Evolutionary conservation across 192 early-diverging fungal species (phyloP).

Genomic region (Linderina pennispora): DNA sequence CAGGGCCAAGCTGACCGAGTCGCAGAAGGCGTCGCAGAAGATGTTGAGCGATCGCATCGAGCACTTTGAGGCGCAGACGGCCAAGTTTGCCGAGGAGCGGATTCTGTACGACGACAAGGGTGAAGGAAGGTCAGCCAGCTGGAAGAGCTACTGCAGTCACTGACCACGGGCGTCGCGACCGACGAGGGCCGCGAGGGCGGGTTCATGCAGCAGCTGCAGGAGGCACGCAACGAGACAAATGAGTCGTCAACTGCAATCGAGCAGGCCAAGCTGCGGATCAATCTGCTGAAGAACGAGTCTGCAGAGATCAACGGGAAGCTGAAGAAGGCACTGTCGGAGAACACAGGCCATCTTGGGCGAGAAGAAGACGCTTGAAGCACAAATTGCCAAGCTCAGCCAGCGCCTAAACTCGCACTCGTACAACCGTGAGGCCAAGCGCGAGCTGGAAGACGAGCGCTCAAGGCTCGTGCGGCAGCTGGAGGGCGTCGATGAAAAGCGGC

Average conservation of each 20-base stretch:
- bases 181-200: constrained; percentile 91
- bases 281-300: constrained; percentile 67
- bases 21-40: constrained; percentile 24
- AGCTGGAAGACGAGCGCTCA: constrained; percentile 31
- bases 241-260: constrained; percentile 64
- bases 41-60: constrained; percentile 25
- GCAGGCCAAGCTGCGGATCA: constrained; percentile 76
- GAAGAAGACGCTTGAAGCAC: constrained; percentile 18
- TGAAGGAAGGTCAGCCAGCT: constrained; percentile 36
- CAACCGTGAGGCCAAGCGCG: constrained; percentile 25
- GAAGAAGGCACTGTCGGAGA: constrained; percentile 60
- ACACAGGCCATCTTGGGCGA: constrained; percentile 52
- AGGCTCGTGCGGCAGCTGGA: constrained; percentile 30
- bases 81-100: constrained; percentile 33
- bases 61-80: constrained; percentile 15
- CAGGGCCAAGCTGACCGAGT: constrained; percentile 19
- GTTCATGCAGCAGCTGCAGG: constrained; percentile 93
- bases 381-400: constrained; percentile 8
- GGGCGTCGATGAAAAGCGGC: constrained; percentile 29
- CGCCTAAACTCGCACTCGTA: constrained; percentile 21
- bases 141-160: constrained; percentile 85
- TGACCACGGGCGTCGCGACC: constrained; percentile 88
- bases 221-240: constrained; percentile 57
- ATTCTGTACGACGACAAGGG: constrained; percentile 37
- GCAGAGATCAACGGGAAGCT: constrained; percentile 62